Evolutionary conservation across 495 filamentous ascomycete genomes (phyloP), one percentile per base, ranked within the genome.

Genomic region (Penicillium pancosmium): DNA sequence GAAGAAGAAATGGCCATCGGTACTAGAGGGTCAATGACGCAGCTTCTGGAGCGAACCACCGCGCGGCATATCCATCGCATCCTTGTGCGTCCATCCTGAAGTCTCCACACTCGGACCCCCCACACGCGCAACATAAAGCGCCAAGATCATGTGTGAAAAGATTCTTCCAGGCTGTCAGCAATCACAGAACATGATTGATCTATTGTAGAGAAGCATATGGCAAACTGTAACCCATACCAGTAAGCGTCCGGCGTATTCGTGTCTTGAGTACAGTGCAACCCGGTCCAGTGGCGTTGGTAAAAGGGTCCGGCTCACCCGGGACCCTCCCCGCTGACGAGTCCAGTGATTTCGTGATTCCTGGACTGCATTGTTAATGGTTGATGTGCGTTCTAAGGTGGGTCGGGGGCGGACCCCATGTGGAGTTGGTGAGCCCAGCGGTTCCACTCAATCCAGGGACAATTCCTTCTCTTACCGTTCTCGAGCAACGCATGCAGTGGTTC

Each of bases 241-340:
- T 36, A 23, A 23, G 27, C 27, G 27, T 23, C 27, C 27, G 8
- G 27, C 27, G 27, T 31, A 31, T 31, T 31, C 27, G 27, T 23
- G 23, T 23, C 2, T 21, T 21, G 19, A 5, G 25, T 27, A 31
- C 27, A 31, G 27, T 31, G 8, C 27, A 31, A 44, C 41, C 16
- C 27, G 8, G 16, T 19, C 41, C 15, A 44, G n/a, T 16, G 41
- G 41, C n/a, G 16, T 16, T 15, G 15, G 40, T 13, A 3, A 23
- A 23, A 44, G 41, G 41, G 41, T 44, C 41, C 41, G 41, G 41
- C 41, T 16, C 41, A 44, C 7, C 41, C 41, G 41, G 36, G 41
- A 44, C 41, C 46, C 46, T 21, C 43, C 46, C 46, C 19, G 46
- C 46, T 48, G 46, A 48, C 46, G 46, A 48, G 46, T 23, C 46